phyloP scores from a whole-genome alignment of 331 rosid species.

The Phaseolus coccineus region DNA sequence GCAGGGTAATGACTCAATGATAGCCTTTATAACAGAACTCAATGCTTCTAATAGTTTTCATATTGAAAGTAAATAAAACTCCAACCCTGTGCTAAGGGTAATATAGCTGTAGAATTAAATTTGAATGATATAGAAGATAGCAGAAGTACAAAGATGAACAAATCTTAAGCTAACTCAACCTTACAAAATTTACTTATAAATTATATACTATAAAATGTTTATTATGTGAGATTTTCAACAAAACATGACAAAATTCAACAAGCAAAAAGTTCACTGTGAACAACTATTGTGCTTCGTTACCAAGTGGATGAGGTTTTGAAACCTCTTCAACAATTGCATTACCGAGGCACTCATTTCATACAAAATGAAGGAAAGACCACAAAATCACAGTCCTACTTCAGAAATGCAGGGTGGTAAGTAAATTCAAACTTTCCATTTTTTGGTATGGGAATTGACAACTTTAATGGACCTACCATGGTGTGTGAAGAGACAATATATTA shows the following conservation, averaged over 20 bases:
- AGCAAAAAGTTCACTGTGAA: constrained; percentile 17
- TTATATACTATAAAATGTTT: no score
- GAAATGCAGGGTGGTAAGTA: background rate
- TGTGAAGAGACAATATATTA: constrained; percentile 68
- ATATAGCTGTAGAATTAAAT: background rate
- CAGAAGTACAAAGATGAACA: background rate
- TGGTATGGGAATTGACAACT: constrained; percentile 8
- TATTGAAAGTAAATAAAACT: background rate
- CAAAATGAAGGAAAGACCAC: background rate
- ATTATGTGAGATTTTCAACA: no score
- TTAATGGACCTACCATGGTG: constrained; percentile 69
- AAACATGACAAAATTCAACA: background rate
- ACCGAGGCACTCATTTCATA: background rate
- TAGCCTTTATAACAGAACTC: background rate
- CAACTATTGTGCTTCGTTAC: constrained; percentile 1
- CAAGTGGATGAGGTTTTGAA: background rate
- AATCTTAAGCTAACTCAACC: no score
- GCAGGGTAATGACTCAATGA: background rate
- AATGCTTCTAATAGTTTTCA: background rate
- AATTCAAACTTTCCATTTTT: background rate
- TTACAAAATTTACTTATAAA: no score
- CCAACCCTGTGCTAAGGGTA: background rate
- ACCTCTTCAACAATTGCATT: background rate
- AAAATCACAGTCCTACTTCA: background rate
- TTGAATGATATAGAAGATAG: background rate